A percentile compares a stretch with the other conserved stretches of the same genome.
Evolutionary conservation across 352 stramenopile species (phyloP).

Genomic region (Pythium utonaiense): DNA sequence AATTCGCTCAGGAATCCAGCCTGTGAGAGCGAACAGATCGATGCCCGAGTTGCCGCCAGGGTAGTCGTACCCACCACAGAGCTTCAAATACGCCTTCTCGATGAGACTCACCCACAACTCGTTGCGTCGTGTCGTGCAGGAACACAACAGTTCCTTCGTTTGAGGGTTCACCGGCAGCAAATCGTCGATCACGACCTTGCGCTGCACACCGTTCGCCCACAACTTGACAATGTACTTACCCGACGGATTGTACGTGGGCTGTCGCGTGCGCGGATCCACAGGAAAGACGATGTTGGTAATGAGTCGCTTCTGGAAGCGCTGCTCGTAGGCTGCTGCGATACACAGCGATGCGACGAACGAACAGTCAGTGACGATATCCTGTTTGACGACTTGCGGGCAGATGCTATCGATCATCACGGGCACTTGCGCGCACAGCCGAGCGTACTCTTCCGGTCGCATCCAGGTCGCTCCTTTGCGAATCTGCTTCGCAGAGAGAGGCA

Average conservation of each 20-base stretch:
- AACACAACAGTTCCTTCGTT: constrained; percentile 75
- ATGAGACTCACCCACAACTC: constrained; percentile 94
- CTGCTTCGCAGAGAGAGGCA: constrained; percentile 73
- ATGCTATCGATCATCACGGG: constrained; percentile 76
- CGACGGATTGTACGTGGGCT: constrained; percentile 83
- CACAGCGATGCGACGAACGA: constrained; percentile 92
- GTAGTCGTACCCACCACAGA: constrained; percentile 97
- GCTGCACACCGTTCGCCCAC: constrained; percentile 92
- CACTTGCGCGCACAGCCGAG: constrained; percentile 33
- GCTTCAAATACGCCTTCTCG: constrained; percentile 98
- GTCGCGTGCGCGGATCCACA: constrained; percentile 65
- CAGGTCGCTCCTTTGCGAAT: constrained; percentile 51
- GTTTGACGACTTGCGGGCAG: constrained; percentile 73
- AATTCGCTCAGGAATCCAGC: constrained; percentile 97
- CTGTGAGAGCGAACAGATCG: constrained; percentile 97
- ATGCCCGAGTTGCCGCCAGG: constrained; percentile 96
- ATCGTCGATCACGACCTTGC: constrained; percentile 96
- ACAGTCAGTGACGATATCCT: constrained; percentile 91
- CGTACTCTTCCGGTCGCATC: constrained; percentile 67
- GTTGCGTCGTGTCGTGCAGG: constrained; percentile 74
- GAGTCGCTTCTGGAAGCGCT: constrained; percentile 86
- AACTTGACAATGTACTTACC: constrained; percentile 98
- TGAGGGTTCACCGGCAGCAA: constrained; percentile 84
- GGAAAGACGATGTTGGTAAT: constrained; percentile 97
- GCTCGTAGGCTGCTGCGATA: constrained; percentile 90